phyloP scores from a whole-genome alignment of 371 early-diverging fungal species.

The Sporodiniella umbellata region DNA sequence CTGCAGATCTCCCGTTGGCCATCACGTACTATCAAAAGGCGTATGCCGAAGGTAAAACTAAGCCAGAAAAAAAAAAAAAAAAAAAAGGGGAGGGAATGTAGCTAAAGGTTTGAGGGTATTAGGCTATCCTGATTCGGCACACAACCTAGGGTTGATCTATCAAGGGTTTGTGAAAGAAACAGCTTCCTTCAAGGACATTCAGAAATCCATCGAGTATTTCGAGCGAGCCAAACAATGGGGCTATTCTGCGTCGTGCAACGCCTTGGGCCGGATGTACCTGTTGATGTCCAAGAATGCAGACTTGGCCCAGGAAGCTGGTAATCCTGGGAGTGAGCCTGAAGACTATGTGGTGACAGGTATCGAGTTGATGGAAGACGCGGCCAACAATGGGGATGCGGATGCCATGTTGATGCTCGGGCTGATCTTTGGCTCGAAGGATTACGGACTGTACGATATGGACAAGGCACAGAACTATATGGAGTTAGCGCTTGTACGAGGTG shows the following conservation, averaged over 20 bases:
- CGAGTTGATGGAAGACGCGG: constrained; percentile 54
- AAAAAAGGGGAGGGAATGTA: not conserved
- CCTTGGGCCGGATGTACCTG: constrained; percentile 46
- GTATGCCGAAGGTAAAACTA: constrained; percentile 51
- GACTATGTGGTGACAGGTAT: constrained; percentile 57
- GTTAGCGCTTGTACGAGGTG: constrained; percentile 55
- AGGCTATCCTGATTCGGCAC: constrained; percentile 62
- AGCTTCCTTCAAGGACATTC: constrained; percentile 36
- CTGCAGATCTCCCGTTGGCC: constrained; percentile 39
- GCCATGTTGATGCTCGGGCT: constrained; percentile 57
- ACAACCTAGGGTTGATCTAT: constrained; percentile 57
- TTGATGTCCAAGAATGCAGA: constrained; percentile 44
- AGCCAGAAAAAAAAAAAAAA: constrained; percentile 38
- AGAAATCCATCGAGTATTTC: constrained; percentile 50
- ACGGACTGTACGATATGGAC: constrained; percentile 58
- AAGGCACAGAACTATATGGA: constrained; percentile 60
- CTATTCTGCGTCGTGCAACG: constrained; percentile 54
- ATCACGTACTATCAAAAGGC: constrained; percentile 51
- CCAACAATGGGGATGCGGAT: constrained; percentile 53
- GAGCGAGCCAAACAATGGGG: constrained; percentile 52
- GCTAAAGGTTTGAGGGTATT: not conserved
- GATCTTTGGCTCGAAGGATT: constrained; percentile 59
- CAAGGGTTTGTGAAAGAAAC: constrained; percentile 47
- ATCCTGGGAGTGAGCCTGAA: constrained; percentile 44
- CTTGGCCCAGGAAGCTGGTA: constrained; percentile 41